phyloP scores from a whole-genome alignment of 768 basidiomycete species.

The Podaxis mareebaensis region DNA sequence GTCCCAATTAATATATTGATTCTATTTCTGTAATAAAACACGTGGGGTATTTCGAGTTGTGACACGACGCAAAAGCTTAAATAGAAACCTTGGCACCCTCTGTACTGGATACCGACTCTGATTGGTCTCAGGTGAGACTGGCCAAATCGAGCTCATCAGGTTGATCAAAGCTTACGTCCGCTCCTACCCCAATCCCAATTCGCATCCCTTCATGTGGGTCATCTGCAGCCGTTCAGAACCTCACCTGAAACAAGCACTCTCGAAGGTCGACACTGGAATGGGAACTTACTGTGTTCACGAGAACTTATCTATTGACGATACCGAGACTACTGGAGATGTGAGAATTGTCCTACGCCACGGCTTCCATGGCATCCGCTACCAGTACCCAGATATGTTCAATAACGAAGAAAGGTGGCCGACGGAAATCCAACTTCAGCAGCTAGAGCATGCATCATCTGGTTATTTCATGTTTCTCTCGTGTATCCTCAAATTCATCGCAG shows the following conservation, averaged over 20 bases:
- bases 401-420: neutral
- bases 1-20: too few species aligned
- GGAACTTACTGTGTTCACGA: neutral
- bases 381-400: neutral
- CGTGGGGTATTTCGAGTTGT: too few species aligned
- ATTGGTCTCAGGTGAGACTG: too few species aligned
- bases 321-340: neutral
- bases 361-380: neutral
- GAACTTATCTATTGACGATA: neutral
- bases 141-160: neutral
- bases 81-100: too few species aligned
- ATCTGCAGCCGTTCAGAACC: neutral
- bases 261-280: neutral
- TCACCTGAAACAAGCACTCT: neutral
- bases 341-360: neutral
- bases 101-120: too few species aligned
- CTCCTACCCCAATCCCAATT: neutral
- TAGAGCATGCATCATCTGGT: neutral
- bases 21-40: too few species aligned
- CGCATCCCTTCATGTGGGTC: neutral
- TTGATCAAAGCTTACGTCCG: neutral
- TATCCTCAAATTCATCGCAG: slow-evolving; percentile 1
- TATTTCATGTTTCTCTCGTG: slow-evolving; percentile 3
- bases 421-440: neutral
- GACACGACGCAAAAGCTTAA: too few species aligned